These are phyloP conservation scores for Byssothecium circinans DNA, from an alignment of 2,329 filamentous ascomycete genomes.

Conservation along the genomic window DNA sequence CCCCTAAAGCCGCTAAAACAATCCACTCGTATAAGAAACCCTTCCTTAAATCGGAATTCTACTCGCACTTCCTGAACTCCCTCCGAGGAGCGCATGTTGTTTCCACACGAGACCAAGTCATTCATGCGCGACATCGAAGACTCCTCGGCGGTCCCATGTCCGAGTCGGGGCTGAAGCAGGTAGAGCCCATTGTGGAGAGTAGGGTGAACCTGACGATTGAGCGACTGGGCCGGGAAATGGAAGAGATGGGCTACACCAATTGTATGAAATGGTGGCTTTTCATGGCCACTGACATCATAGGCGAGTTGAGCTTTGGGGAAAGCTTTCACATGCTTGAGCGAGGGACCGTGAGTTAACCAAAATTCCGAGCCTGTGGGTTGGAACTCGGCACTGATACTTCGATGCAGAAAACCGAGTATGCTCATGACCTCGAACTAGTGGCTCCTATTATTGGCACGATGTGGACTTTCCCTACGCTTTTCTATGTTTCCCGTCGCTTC, in stretches of 20 bases:
- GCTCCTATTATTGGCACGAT: background rate
- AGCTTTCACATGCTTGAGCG: slow-evolving; percentile 57
- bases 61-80: background rate
- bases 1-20: slow-evolving; percentile 5
- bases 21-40: slow-evolving; percentile 10
- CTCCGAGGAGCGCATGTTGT: slow-evolving; percentile 1
- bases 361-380: background rate
- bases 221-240: slow-evolving; percentile 51
- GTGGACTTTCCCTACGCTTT: slow-evolving; percentile 3
- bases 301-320: slow-evolving; percentile 58
- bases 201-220: slow-evolving; percentile 47
- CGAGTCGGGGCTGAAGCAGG: slow-evolving; percentile 11
- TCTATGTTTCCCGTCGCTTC: background rate
- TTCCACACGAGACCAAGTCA: background rate
- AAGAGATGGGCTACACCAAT: slow-evolving; percentile 45
- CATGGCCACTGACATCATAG: slow-evolving; percentile 58
- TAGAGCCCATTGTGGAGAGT: slow-evolving; percentile 38
- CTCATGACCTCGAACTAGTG: slow-evolving; percentile 7
- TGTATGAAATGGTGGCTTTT: slow-evolving; percentile 59
- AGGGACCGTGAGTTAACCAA: slow-evolving; percentile 46
- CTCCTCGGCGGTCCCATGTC: slow-evolving; percentile 8
- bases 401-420: slow-evolving; percentile 15
- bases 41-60: slow-evolving; percentile 9
- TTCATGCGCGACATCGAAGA: slow-evolving; percentile 9
- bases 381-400: background rate